These are phyloP conservation scores for Gossypioides kirkii DNA, from an alignment of 345 rosid species.

Conservation along the genomic window DNA sequence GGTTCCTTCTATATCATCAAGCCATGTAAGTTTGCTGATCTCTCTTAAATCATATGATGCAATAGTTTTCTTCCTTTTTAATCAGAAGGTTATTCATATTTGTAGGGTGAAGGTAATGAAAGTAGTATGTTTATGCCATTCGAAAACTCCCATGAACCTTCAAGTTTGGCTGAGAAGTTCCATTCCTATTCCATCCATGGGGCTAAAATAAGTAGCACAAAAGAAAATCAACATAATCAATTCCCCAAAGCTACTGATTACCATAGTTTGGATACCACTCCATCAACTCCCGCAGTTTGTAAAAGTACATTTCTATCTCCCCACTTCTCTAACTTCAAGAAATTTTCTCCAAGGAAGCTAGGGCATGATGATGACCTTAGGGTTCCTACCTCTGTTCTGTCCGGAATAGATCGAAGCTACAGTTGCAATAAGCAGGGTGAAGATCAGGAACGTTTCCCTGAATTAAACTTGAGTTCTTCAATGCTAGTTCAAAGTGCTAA, in stretches of 20 bases:
- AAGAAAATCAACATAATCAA: constrained; percentile 16
- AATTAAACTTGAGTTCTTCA: constrained; percentile 31
- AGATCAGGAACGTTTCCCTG: constrained; percentile 14
- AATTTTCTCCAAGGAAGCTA: constrained; percentile 25
- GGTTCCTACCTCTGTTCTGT: constrained; percentile 26
- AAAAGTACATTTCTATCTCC: constrained; percentile 26
- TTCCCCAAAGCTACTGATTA: constrained; percentile 17
- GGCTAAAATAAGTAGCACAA: constrained; percentile 13
- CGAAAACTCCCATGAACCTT: constrained; percentile 32
- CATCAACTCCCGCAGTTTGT: constrained; percentile 27
- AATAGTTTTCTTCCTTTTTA: neutral
- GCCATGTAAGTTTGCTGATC: constrained; percentile 33
- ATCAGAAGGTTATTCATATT: constrained; percentile 1
- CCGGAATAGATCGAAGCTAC: constrained; percentile 17
- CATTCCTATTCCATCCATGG: constrained; percentile 23
- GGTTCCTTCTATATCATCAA: constrained; percentile 36
- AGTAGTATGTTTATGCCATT: constrained; percentile 29
- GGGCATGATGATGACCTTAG: constrained; percentile 32
- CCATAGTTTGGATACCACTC: constrained; percentile 21
- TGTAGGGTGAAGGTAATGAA: constrained; percentile 43
- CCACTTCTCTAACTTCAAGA: constrained; percentile 34
- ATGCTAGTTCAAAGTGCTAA: constrained; percentile 30
- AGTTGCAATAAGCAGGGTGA: constrained; percentile 18
- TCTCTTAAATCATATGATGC: constrained; percentile 8
- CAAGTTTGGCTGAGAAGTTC: constrained; percentile 39